phyloP scores from a whole-genome alignment of 2,329 filamentous ascomycete genomes.

The Fusarium guadeloupense region DNA sequence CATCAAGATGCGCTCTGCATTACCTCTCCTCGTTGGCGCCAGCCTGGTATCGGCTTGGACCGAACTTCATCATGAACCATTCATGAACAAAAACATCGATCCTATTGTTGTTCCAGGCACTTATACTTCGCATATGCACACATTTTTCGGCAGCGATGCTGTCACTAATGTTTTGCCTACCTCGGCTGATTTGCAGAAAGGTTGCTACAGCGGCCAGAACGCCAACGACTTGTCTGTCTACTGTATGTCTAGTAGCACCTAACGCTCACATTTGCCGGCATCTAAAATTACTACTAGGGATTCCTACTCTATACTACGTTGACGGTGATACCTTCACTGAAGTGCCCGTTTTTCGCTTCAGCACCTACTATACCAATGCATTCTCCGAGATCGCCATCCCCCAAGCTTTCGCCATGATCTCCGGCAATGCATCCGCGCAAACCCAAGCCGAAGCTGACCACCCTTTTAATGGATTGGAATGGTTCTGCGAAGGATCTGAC shows the following conservation, averaged over 20 bases:
- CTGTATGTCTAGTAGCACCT: no score
- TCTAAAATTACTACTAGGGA: background rate
- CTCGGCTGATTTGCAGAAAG: constrained; percentile 47
- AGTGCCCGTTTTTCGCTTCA: constrained; percentile 50
- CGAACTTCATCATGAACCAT: no score
- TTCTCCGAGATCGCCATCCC: constrained; percentile 56
- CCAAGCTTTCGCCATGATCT: constrained; percentile 52
- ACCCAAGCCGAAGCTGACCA: background rate
- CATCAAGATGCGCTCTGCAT: no score
- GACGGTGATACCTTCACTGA: constrained; percentile 42
- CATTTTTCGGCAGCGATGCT: constrained; percentile 47
- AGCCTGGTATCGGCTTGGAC: no score
- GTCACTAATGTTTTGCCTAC: constrained; percentile 42
- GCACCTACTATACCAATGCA: constrained; percentile 55
- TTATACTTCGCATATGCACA: constrained; percentile 45
- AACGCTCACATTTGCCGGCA: no score
- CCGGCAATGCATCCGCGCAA: constrained; percentile 46
- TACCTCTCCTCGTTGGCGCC: no score
- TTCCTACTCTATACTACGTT: constrained; percentile 47
- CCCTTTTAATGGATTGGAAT: constrained; percentile 41
- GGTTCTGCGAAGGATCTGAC: constrained; percentile 44
- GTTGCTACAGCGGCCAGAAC: constrained; percentile 56
- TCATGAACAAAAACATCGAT: constrained; percentile 47
- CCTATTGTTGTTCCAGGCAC: constrained; percentile 44
- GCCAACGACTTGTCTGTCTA: constrained; percentile 57